These are phyloP conservation scores for Podospora didyma DNA, from an alignment of 495 filamentous ascomycete species.

Conservation along the genomic window DNA sequence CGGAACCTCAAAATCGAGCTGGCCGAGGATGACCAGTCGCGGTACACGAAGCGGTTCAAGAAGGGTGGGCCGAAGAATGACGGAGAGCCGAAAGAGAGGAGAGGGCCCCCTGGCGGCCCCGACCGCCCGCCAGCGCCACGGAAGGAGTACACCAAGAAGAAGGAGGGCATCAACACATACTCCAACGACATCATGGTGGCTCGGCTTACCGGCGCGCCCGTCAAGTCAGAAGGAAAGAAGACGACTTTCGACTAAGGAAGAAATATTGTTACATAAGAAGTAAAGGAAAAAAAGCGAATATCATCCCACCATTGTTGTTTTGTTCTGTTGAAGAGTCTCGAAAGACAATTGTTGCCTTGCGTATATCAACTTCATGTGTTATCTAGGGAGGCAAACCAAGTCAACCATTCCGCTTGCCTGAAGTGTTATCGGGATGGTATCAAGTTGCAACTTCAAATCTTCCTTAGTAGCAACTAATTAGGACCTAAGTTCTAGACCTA, in stretches of 20 bases:
- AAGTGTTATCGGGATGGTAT: no score
- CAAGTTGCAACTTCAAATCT: no score
- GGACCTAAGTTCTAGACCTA: no score
- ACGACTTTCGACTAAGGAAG: slow-evolving; percentile 63
- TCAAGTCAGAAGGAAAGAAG: slow-evolving; percentile 78
- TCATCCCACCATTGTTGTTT: background rate
- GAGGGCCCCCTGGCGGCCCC: background rate
- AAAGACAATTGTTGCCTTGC: no score
- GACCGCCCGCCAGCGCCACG: slow-evolving; percentile 5
- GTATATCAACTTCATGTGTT: no score
- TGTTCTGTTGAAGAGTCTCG: background rate
- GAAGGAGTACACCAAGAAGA: slow-evolving; percentile 8
- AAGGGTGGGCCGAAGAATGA: slow-evolving; percentile 47
- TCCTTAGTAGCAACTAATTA: no score
- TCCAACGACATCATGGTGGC: slow-evolving; percentile 39
- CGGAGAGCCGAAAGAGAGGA: slow-evolving; percentile 4
- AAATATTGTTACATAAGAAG: background rate
- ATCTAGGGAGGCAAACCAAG: no score
- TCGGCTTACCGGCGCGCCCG: slow-evolving; percentile 68
- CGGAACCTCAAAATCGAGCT: slow-evolving; percentile 83
- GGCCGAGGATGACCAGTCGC: slow-evolving; percentile 78
- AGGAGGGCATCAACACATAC: slow-evolving; percentile 17
- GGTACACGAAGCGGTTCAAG: slow-evolving; percentile 92
- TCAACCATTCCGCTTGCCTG: no score
- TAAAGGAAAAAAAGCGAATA: background rate